These are phyloP conservation scores for Citrus maxima DNA, from an alignment of 345 rosid species.

Conservation along the genomic window DNA sequence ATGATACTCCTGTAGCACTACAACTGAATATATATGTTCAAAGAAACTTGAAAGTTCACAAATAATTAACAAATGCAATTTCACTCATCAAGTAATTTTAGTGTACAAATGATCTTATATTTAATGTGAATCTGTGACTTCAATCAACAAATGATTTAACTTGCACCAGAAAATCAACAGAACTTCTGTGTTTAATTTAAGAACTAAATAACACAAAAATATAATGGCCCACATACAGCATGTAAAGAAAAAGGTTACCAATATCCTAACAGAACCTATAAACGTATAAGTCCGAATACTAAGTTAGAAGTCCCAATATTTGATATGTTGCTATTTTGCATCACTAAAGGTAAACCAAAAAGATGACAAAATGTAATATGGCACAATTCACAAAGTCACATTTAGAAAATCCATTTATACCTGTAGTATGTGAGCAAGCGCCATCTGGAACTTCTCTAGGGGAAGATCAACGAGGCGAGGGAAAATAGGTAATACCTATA, in stretches of 20 bases:
- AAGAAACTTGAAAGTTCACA: neutral
- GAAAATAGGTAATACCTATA: conserved; percentile 88
- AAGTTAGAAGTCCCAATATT: neutral
- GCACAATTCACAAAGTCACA: neutral
- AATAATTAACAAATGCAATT: neutral
- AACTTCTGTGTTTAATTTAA: neutral
- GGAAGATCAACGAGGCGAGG: conserved; percentile 91
- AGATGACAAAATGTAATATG: neutral
- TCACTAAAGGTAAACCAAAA: neutral
- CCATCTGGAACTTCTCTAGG: conserved; percentile 87
- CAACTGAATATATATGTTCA: neutral
- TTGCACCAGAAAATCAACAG: neutral
- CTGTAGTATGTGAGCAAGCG: conserved; percentile 95
- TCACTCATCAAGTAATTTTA: neutral
- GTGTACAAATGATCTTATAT: neutral
- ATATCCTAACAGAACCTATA: neutral
- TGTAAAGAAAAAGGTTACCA: neutral
- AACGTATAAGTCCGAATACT: neutral
- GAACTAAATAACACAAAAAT: neutral
- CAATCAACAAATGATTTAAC: neutral
- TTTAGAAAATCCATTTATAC: conserved; percentile 33
- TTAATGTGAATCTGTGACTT: neutral
- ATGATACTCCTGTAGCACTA: neutral
- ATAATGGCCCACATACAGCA: neutral
- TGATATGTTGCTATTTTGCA: neutral